Base-by-base conservation (phyloP, 2,329 filamentous ascomycete species). In the Monosporascus sp. region DNA sequence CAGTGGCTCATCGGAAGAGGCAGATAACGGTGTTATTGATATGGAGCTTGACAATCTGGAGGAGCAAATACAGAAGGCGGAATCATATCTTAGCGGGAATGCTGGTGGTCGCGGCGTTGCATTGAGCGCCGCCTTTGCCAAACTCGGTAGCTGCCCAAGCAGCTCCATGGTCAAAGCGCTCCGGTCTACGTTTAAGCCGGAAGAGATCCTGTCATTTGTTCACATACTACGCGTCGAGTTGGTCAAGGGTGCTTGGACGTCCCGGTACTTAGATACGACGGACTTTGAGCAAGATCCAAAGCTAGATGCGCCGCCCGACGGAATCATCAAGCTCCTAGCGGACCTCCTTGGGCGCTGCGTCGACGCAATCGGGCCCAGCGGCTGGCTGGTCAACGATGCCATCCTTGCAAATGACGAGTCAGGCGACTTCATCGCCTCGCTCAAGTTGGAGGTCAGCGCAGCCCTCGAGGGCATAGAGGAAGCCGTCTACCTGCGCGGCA, bases 211-310 rank as follows among this genome's bases (percentile, higher is more conserved):
- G 11, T 84, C 84, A 37, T 77, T 93, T 50, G 85, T 92, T 60
- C 81, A 87, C 59, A 75, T 91, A 6, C 76, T 93, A 31, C 83
- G 88, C 52, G 78, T 86, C 57, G 87, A 92, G 70, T 77, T 93
- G 46, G 82, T 85, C 49, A 82, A 84, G 58, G 88, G 88, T 53
- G 85, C 85, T 34, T 93, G 89, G 89, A 90, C 86, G 0, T 81
- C 83, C 18, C 78, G 82, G 22, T 90, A 91, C 67, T 71, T 88
- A 38, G 86, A 88, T 60, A 69, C 73, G 11, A 77, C 79, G 17
- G 69, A 74, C 49, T 72, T 76, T 31, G 76, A 80, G 39, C 62
- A 69, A 15, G 69, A 74, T 24, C 70, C 72, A n/a, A 75, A 77
- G 7, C 67, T 69, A 11, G 66, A 73, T 15, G 72, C 75, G 3